Evolutionary conservation across 805 yeast species (phyloP).

Genomic region (Cyberlindnera americana): DNA sequence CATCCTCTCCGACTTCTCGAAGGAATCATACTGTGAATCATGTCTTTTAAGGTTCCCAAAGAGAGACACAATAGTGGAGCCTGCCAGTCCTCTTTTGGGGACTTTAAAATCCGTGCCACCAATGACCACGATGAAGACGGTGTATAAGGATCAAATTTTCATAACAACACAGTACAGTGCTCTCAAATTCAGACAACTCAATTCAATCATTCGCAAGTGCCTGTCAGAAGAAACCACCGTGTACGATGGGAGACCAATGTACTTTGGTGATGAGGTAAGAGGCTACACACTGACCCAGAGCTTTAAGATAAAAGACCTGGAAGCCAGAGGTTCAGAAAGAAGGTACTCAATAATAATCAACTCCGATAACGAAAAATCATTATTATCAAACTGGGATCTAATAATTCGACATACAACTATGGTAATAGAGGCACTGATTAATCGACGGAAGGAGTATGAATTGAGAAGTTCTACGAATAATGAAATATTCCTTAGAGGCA

Average conservation of each 20-base stretch:
- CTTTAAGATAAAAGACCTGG: conserved; percentile 58
- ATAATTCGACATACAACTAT: conserved; percentile 39
- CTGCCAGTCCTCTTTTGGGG: neutral
- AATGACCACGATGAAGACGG: conserved; percentile 33
- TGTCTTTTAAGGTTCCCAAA: conserved; percentile 55
- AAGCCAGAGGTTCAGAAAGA: conserved; percentile 73
- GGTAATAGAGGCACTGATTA: conserved; percentile 39
- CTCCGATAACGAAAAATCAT: conserved; percentile 47
- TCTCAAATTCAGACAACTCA: conserved; percentile 47
- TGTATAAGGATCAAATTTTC: conserved; percentile 26
- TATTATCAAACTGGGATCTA: conserved; percentile 54
- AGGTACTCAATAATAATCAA: conserved; percentile 59
- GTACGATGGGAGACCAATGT: conserved; percentile 57
- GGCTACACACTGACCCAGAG: conserved; percentile 60
- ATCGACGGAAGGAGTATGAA: conserved; percentile 28
- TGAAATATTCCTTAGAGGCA: conserved; percentile 55
- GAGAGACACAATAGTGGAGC: conserved; percentile 8
- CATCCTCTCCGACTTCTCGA: conserved; percentile 38
- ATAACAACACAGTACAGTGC: conserved; percentile 63
- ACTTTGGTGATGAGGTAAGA: conserved; percentile 56
- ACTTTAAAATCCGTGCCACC: conserved; percentile 28
- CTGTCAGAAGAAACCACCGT: conserved; percentile 63
- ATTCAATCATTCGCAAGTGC: conserved; percentile 58
- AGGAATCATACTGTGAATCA: conserved; percentile 53
- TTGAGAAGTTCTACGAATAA: conserved; percentile 28